Evolutionary conservation across 1,284 basidiomycete species (phyloP), one percentile per base, ranked within the genome.

Genomic region (Naganishia sp.): DNA sequence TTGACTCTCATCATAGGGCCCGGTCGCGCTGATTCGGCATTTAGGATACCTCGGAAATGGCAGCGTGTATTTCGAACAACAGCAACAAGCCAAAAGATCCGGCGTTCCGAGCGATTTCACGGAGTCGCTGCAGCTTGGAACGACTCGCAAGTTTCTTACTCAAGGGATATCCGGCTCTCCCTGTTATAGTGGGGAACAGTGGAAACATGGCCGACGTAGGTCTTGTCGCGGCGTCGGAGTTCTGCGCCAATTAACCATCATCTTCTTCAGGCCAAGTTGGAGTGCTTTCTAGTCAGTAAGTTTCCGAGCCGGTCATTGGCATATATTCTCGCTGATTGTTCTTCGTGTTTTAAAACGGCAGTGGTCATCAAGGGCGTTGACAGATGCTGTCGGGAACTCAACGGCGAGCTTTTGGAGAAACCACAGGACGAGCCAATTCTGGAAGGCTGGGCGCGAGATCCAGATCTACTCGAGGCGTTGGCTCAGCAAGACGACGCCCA

Each of bases 271-370:
- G 47, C 49, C 58, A 51, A 41, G 21, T 17, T 61, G 23, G 47
- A 61, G 39, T 61, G 58, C 28, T 61, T 61, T 21, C 13, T 50
- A n/a, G 46, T 50, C 41, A 61, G 58, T 61, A 50, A 49, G 58
- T 61, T 61, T n/a, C 3, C 7, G 2, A 39, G 35, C 13, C 7
- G 13, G 35, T 13, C 35, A 10, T 39, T 9, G 7, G 35, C 2
- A 13, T 13, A 13, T 39, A 39, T 39, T 39, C 35, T 39, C 35
- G 35, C 35, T 39, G 35, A 39, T 9, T 13, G 13, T 10, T 39
- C 7, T 6, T 32, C 23, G 35, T 3, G 32, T 7, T 6, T 21
- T 5, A 5, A 28, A 28, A 28, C n/a, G 18, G 18, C n/a, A 54
- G 52, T 54, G 52, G 52, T 54, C 35, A 54, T 54, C 35, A 18